Evolutionary conservation across 805 yeast genomes (phyloP).

Genomic region (Ascoidea asiatica): DNA sequence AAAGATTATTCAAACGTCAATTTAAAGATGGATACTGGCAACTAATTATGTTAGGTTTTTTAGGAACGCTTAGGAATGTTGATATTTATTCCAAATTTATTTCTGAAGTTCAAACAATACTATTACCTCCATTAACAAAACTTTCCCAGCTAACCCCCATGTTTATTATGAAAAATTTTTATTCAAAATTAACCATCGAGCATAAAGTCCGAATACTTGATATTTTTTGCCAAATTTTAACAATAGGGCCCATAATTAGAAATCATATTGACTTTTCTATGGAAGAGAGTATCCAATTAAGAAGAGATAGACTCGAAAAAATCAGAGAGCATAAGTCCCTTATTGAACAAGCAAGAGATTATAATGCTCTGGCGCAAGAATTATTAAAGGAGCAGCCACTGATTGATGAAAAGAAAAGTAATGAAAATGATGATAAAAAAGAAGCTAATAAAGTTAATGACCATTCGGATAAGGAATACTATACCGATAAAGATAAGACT

Average conservation of each 20-base stretch:
- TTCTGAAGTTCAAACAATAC: slow-evolving; percentile 30
- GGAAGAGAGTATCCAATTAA: slow-evolving; percentile 45
- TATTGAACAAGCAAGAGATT: slow-evolving; percentile 35
- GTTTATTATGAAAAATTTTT: slow-evolving; percentile 41
- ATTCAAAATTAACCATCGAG: slow-evolving; percentile 32
- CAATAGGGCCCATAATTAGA: slow-evolving; percentile 46
- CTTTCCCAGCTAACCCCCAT: slow-evolving; percentile 23
- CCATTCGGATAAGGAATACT: slow-evolving; percentile 4
- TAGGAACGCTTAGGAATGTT: slow-evolving; percentile 44
- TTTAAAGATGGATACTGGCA: slow-evolving; percentile 86
- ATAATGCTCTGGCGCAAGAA: slow-evolving; percentile 27
- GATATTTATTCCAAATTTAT: slow-evolving; percentile 39
- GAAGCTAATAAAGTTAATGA: slow-evolving; percentile 2
- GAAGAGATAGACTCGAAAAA: slow-evolving; percentile 55
- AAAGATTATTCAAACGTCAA: slow-evolving; percentile 55
- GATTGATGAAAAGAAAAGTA: slow-evolving; percentile 10
- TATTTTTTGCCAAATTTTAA: slow-evolving; percentile 49
- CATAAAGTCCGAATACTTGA: slow-evolving; percentile 44
- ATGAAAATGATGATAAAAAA: slow-evolving; percentile 1
- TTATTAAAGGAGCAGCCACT: slow-evolving; percentile 16
- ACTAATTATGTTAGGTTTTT: slow-evolving; percentile 57
- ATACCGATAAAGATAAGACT: slow-evolving; percentile 11
- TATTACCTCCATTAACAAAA: slow-evolving; percentile 36
- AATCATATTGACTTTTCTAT: slow-evolving; percentile 52
- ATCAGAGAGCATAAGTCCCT: slow-evolving; percentile 43